Evolutionary conservation across 805 yeast genomes (phyloP).

Genomic region (Ogataea pignaliae): DNA sequence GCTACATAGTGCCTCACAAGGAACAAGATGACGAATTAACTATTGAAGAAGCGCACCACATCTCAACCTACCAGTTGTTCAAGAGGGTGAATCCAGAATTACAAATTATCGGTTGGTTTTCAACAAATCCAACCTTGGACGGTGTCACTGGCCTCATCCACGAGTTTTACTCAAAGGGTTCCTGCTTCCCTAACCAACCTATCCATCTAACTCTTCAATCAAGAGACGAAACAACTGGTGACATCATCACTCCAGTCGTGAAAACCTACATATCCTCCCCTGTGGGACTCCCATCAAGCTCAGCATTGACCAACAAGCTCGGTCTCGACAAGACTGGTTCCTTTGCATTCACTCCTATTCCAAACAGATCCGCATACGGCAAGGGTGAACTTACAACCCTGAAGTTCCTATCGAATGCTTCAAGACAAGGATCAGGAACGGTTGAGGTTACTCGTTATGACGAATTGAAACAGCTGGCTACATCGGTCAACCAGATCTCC

Average conservation of each 20-base stretch:
- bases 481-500: slow-evolving; percentile 43
- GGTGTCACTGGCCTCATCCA: slow-evolving; percentile 73
- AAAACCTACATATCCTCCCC: slow-evolving; percentile 75
- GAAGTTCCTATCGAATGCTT: slow-evolving; percentile 40
- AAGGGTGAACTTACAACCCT: slow-evolving; percentile 57
- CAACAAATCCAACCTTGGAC: slow-evolving; percentile 55
- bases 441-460: slow-evolving; percentile 33
- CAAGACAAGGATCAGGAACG: slow-evolving; percentile 28
- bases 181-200: slow-evolving; percentile 73
- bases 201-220: slow-evolving; percentile 72
- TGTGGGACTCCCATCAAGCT: slow-evolving; percentile 50
- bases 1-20: slow-evolving; percentile 76
- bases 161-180: slow-evolving; percentile 70
- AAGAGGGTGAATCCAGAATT: slow-evolving; percentile 77
- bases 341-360: slow-evolving; percentile 73
- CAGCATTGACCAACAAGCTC: slow-evolving; percentile 31
- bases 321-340: slow-evolving; percentile 38
- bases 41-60: slow-evolving; percentile 73
- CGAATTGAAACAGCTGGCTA: slow-evolving; percentile 42
- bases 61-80: slow-evolving; percentile 63
- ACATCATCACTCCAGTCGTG: slow-evolving; percentile 50
- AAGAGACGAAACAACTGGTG: slow-evolving; percentile 39
- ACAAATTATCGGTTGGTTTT: slow-evolving; percentile 82
- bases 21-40: slow-evolving; percentile 73
- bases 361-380: slow-evolving; percentile 56